Base-by-base conservation (phyloP, 345 rosid genomes). In the Garcia nutans region DNA sequence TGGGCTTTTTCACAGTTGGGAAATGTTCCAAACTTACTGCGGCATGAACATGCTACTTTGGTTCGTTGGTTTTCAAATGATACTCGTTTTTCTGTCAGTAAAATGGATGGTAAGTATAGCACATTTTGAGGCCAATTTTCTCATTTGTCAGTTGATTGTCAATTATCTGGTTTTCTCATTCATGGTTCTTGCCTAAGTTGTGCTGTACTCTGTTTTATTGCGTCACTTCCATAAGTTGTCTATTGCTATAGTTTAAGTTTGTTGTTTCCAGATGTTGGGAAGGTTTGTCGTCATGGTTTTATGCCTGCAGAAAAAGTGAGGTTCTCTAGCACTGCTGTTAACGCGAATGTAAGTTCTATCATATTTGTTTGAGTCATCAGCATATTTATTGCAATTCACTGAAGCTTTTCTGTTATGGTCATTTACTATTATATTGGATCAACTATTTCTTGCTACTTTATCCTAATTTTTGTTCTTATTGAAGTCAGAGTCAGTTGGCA, bases 31-130 rank as follows among this genome's bases (percentile, higher is more conserved):
- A 75, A 74, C 44, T 68, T 89, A 63, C 79, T 88, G 67, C 78
- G 85, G 73, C 87, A 82, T 54, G 91, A 90, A 64, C 89, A 72
- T 81, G 88, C 86, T 8, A 41, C 79, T 73, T 81, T 84, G 76
- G 85, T 80, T 59, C 88, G 91, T 6, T 88, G 91, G 82, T 86
- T 88, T 79, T 86, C 98, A 70, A 82, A 87, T 55, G 84, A 73
- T 63, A 68, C 81, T 55, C 85, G 77, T 11, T 65, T 82, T 66
- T 81, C 83, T 63, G 66, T 74, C 78, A 26, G 65, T 82, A 90
- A 75, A 83, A 78, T 80, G 49, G 82, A 85, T 83, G 96, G 98
- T 94, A 83, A 54, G 71, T 54, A 3, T 37, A 44, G 55, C 24
- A 17, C 15, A 33, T 74, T 31, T 59, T 52, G 52, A 41, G 69